phyloP scores from a whole-genome alignment of 202 grass and related monocot genomes.

The Panicum virgatum region DNA sequence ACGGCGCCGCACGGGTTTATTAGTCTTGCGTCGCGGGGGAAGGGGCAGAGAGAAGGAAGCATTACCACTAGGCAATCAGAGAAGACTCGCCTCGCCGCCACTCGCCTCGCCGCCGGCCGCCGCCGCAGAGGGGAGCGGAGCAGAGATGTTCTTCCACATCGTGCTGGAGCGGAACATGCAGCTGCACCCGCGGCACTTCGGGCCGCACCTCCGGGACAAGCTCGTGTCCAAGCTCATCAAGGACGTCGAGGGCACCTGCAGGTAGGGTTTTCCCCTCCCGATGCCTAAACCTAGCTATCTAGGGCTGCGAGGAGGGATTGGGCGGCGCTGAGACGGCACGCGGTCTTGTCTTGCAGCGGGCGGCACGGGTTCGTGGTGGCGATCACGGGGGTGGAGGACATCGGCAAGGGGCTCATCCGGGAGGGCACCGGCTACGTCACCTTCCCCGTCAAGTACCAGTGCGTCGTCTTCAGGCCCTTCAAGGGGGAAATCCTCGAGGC shows the following conservation, averaged over 20 bases:
- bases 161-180: slow-evolving; percentile 96
- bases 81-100: not conserved
- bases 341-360: slow-evolving; percentile 52
- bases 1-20: not conserved
- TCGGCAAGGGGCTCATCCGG: slow-evolving; percentile 93
- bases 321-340: not conserved
- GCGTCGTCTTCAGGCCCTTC: slow-evolving; percentile 93
- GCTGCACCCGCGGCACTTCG: slow-evolving; percentile 93
- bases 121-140: slow-evolving; percentile 24
- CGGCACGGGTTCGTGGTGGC: slow-evolving; percentile 97
- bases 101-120: slow-evolving; percentile 28
- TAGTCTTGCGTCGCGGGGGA: not conserved
- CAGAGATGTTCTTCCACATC: slow-evolving; percentile 96
- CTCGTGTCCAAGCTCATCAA: slow-evolving; percentile 98
- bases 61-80: not conserved
- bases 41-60: not conserved
- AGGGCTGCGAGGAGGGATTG: not conserved
- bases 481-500: slow-evolving; percentile 97
- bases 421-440: slow-evolving; percentile 95
- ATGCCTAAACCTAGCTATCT: not conserved
- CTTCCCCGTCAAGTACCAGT: slow-evolving; percentile 98
- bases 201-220: slow-evolving; percentile 92
- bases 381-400: slow-evolving; percentile 92
- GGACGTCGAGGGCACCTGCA: slow-evolving; percentile 98
- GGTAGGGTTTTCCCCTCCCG: slow-evolving; percentile 38